Base-by-base conservation (phyloP, 176 grass and related monocot species). In the Metroxylon sagu region DNA sequence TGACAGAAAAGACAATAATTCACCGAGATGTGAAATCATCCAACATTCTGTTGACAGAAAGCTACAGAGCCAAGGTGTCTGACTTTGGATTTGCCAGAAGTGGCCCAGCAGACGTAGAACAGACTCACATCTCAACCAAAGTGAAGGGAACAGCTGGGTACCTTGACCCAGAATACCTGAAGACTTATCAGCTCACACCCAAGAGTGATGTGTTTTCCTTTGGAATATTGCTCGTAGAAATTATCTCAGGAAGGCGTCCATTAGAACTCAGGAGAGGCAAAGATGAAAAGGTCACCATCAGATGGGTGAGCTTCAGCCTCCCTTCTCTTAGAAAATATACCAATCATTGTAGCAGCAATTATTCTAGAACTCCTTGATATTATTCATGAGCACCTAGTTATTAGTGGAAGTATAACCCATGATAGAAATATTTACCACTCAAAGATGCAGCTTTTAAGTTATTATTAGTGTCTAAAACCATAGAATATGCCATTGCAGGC, bases 131-230 rank as follows among this genome's bases (percentile, higher is more conserved):
- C 65, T 98, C 94, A 5, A 93, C 94, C 4, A 98, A 98, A 80
- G 94, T 98, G 26, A 98, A 98, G 79, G 94, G 94, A 60, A 98
- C 94, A 30, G 94, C 94, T 50, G 94, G 94, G 50, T 98, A 98
- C 52, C 82, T 98, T 14, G 94, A 98, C 58, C 94, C 94, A 3
- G 94, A 98, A 57, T 98, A 98, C 70, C 71, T 98, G 18, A 84
- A 88, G 35, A 98, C 94, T 16, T 98, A 98, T 75, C 94, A 98
- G 59, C 53, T 98, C 18, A 98, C 94, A 74, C 71, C 94, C 35
- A 98, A 98, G 82, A 98, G 94, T 57, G 94, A 98, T 59, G 94
- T 93, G 52, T 98, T 93, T 67, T 98, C 94, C 74, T 98, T 93
- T 62, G 94, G 94, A 50, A 86, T 98, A 66, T 76, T 98, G 71